These are phyloP conservation scores for Xylariaceae sp. DNA, from an alignment of 2,329 filamentous ascomycete species.

Conservation along the genomic window DNA sequence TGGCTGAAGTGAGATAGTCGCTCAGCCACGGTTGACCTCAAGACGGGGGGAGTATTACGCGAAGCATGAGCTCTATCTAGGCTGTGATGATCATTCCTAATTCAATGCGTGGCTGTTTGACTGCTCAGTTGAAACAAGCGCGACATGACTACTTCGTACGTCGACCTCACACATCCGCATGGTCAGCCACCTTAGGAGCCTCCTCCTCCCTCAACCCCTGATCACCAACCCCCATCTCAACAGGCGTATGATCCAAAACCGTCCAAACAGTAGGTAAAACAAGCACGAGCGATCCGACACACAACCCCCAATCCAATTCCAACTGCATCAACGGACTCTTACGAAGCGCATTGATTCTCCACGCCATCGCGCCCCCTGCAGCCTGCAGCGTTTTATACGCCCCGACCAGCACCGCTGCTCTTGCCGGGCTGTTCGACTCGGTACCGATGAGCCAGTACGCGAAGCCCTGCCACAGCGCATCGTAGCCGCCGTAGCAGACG, in stretches of 20 bases:
- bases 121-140: background rate
- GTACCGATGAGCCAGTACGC: slow-evolving; percentile 19
- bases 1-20: no score
- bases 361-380: slow-evolving; percentile 15
- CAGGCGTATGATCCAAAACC: slow-evolving; percentile 11
- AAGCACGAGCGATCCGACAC: slow-evolving; percentile 14
- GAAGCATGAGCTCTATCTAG: background rate
- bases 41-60: no score
- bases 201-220: slow-evolving; percentile 1
- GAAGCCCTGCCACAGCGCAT: slow-evolving; percentile 16
- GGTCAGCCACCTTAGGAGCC: background rate
- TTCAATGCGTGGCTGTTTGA: background rate
- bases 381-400: slow-evolving; percentile 18
- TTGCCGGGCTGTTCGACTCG: slow-evolving; percentile 13
- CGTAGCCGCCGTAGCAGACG: slow-evolving; percentile 16
- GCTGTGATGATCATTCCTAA: background rate
- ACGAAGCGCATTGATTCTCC: slow-evolving; percentile 17
- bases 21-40: no score
- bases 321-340: slow-evolving; percentile 12
- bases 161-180: slow-evolving; percentile 1
- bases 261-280: slow-evolving; percentile 14
- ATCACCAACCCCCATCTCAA: slow-evolving; percentile 4
- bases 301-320: slow-evolving; percentile 16
- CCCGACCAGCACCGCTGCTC: slow-evolving; percentile 16
- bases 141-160: background rate